Conservation (phyloP, 2,329 filamentous ascomycete species). For the Podosphaera xanthii region DNA sequence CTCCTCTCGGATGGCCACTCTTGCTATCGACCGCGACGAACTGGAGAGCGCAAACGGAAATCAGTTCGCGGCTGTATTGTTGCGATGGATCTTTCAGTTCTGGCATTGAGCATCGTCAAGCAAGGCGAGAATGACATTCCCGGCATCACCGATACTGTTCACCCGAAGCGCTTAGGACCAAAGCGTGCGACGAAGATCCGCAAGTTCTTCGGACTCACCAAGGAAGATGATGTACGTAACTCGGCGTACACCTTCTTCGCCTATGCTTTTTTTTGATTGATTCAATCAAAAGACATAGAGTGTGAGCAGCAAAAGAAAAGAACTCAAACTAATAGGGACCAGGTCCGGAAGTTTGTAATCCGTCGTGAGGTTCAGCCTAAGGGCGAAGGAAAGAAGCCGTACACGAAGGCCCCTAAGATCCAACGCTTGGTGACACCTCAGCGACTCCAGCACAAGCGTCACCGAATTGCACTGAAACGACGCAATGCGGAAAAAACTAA, state of each 20-base stretch:
- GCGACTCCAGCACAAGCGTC: constrained; percentile 99
- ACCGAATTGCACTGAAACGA: constrained; percentile 94
- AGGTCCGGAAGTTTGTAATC: constrained; percentile 99
- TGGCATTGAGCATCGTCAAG: constrained; percentile 92
- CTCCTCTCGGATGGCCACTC: constrained; percentile 92
- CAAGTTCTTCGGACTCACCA: constrained; percentile 98
- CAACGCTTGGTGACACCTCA: constrained; percentile 98
- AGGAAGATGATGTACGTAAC: constrained; percentile 99
- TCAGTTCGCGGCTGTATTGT: constrained; percentile 98
- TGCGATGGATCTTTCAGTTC: constrained; percentile 80
- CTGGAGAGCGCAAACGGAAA: constrained; percentile 98
- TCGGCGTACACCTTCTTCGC: constrained; percentile 39
- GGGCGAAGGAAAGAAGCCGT: constrained; percentile 90
- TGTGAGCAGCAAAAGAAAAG: constrained; percentile 22
- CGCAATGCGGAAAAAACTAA: constrained; percentile 91
- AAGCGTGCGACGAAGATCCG: constrained; percentile 99
- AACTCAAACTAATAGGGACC: constrained; percentile 17
- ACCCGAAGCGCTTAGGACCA: constrained; percentile 96
- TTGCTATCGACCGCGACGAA: constrained; percentile 96
- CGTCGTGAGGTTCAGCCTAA: constrained; percentile 94
- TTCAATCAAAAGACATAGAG: constrained; percentile 22
- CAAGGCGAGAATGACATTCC: constrained; percentile 88
- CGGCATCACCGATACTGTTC: constrained; percentile 89
- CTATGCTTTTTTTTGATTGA: constrained; percentile 26
- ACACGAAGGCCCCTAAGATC: constrained; percentile 99